Base-by-base conservation (phyloP, 768 basidiomycete species). In the Agaricus subrufescens region DNA sequence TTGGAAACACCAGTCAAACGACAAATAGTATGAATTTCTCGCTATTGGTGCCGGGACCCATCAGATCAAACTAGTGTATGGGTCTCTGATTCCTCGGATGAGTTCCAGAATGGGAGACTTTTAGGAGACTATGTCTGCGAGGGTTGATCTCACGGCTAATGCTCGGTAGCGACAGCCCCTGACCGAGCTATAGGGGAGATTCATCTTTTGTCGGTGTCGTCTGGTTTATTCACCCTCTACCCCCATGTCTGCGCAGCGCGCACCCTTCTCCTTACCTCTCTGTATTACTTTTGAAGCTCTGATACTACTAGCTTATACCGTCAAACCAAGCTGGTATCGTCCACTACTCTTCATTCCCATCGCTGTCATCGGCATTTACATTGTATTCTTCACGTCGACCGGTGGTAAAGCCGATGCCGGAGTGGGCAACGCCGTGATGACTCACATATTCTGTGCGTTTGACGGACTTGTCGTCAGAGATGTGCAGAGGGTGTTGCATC, bases 391-490 rank as follows among this genome's bases (percentile, higher is more conserved):
- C 34, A 69, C 67, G 1, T 67, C 64, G 19, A 68, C 69, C 1
- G 69, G 67, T 14, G 61, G 68, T 46, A 49, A 60, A 2, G 40
- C 51, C 2, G 68, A 69, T 56, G 37, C 65, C 0, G 64, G 58
- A 3, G 15, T 69, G 4, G 69, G 65, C 9, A 60, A 61, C 42
- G 54, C 62, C 14, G 61, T 68, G 11, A 49, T 65, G 0, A 58
- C 61, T 3, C 65, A 69, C 37, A 49, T 69, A 23, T 51, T 70
- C 19, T 61, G 56, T 30, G 65, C 66, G 1, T 61, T 68, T 40
- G 67, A 73, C 37, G 63, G 55, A 11, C 58, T 69, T 34, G 58
- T 71, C n/a, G 48, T 73, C 27, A 66, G 64, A 3, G 60, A 67
- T 15, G 62, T 69, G 1, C 63, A 71, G 19, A 56, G 50, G 38